A percentile compares a stretch with the other conserved stretches of the same genome.
These are phyloP conservation scores for Lathyrus oleraceus DNA, from an alignment of 306 rosid species.

Conservation along the genomic window DNA sequence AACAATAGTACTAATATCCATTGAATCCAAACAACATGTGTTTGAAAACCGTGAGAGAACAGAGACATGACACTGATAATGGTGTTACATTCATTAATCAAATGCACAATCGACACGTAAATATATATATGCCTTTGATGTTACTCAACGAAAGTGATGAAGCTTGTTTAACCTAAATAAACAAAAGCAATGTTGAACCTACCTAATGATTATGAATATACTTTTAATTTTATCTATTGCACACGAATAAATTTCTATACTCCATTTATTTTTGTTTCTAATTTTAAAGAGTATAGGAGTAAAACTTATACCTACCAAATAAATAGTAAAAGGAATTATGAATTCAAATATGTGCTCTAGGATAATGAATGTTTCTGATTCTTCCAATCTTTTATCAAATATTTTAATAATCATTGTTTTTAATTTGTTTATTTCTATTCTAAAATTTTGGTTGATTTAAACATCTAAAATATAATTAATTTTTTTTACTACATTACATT, in stretches of 20 bases:
- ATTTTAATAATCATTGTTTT: neutral
- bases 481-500: no score
- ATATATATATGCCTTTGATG: slow-evolving; percentile 25
- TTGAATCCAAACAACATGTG: no score
- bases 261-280: neutral
- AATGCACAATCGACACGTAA: neutral
- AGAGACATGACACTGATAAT: no score
- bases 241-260: neutral
- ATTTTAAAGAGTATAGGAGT: no score
- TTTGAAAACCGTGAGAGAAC: no score
- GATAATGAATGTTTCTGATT: no score
- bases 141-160: slow-evolving; percentile 36
- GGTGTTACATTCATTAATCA: slow-evolving; percentile 14
- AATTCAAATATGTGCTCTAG: no score
- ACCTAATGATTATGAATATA: slow-evolving; percentile 28
- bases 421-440: neutral
- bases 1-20: no score
- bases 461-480: no score
- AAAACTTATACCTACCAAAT: no score
- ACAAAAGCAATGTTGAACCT: slow-evolving; percentile 30
- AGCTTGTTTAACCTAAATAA: slow-evolving; percentile 11
- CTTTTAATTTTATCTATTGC: neutral
- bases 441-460: neutral
- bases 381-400: no score
- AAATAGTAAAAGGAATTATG: no score